Percentiles rank a stretch among this genome's conserved stretches.
Conservation (phyloP, 805 yeast species). For the Pichia insulana region DNA sequence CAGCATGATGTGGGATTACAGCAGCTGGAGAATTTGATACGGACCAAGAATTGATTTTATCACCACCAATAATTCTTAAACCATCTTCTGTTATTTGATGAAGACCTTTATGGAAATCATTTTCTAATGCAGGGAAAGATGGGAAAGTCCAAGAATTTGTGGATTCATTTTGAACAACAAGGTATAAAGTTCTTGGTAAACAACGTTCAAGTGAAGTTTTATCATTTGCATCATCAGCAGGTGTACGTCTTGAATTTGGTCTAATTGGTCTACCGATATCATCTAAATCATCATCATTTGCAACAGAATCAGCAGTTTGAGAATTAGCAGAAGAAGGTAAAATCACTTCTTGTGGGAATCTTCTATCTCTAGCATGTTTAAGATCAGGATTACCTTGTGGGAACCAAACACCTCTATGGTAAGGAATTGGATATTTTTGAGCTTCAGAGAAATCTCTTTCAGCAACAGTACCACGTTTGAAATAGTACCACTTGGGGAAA, state of each 20-base stretch:
- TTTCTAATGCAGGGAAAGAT: slow-evolving; percentile 37
- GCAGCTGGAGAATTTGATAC: slow-evolving; percentile 89
- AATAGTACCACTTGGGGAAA: slow-evolving; percentile 88
- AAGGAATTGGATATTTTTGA: slow-evolving; percentile 66
- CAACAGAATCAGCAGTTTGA: slow-evolving; percentile 5
- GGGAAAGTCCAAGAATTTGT: slow-evolving; percentile 68
- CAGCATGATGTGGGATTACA: slow-evolving; percentile 36
- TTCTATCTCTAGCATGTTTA: slow-evolving; percentile 81
- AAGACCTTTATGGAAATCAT: slow-evolving; percentile 41
- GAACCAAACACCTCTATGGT: slow-evolving; percentile 68
- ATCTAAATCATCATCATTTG: slow-evolving; percentile 31
- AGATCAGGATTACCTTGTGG: slow-evolving; percentile 81
- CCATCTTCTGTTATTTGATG: slow-evolving; percentile 72
- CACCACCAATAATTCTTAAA: slow-evolving; percentile 63
- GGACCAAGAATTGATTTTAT: slow-evolving; percentile 71
- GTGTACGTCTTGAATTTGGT: slow-evolving; percentile 64
- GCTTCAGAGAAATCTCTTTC: slow-evolving; percentile 71
- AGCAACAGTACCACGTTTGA: slow-evolving; percentile 79
- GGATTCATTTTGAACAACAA: slow-evolving; percentile 43
- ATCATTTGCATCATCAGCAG: slow-evolving; percentile 64
- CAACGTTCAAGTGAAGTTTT: slow-evolving; percentile 65
- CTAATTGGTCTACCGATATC: slow-evolving; percentile 60
- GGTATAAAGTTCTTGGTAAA: slow-evolving; percentile 70
- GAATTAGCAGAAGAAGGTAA: slow-evolving; percentile 50
- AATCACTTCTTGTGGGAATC: slow-evolving; percentile 67